Base-by-base conservation (phyloP, 1,284 basidiomycete species). In the Pseudomicrostroma phylloplanum region DNA sequence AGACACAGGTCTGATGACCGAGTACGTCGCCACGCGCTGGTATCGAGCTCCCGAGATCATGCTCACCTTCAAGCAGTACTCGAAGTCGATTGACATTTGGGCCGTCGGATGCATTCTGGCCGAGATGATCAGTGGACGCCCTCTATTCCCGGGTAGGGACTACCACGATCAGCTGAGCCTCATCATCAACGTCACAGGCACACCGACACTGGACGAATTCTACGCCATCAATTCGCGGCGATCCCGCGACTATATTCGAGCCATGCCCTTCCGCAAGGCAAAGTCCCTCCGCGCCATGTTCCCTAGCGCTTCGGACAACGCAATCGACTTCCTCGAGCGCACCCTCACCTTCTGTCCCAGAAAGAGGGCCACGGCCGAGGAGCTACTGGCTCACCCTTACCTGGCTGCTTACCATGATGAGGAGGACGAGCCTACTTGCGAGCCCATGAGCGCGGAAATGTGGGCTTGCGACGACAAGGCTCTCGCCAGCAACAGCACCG, bases 21-120 rank as follows among this genome's bases (percentile, higher is more conserved):
- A 68, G 68, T 78, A 55, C 57, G 71, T 73, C 25, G 71, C 71
- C 9, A 73, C 71, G 49, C 62, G 71, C n/a, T 73, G 71, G 71
- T 73, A 73, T 55, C 69, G 71, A 15, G 71, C 71, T 25, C 71
- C 70, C 0, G 71, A 73, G 56, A 73, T 73, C 59, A 73, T 73
- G 71, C 65, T 73, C 25, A 71, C 67, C 19, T 69, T 68, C 64
- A 63, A 65, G 46, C 40, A 64, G 59, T 76, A 76, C 65, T 71
- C 73, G n/a, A 74, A 76, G 61, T 72, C 73, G 11, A 73, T 76
- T 39, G 73, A 76, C 41, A 62, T 76, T 17, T 96, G 93, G 93
- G 92, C 91, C 11, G 90, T 97, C 30, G 93, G 93, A 6, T 96
- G 93, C 79, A 96, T 97, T 78, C 85, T 96, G 39, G 94, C 92